Evolutionary conservation across 257 asterid species (phyloP), one percentile per base, ranked within the genome.

Genomic region (Lycium ferocissimum): DNA sequence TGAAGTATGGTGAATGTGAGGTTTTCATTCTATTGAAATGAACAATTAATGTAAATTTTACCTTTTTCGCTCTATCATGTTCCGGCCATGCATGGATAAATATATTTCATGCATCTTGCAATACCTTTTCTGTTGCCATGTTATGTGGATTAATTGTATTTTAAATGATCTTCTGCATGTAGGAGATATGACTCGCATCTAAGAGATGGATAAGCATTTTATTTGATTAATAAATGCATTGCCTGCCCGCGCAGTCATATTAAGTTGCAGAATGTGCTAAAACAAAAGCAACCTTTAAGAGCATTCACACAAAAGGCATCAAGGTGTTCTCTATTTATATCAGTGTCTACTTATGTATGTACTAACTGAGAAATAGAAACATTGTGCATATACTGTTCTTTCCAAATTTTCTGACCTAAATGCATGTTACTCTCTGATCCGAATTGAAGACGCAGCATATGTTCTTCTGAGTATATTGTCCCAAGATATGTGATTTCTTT

Each of bases 11-110:
- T 47, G 9, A 47, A 47, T 47, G 51, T n/a, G 49, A 69, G 58
- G 63, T 15, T 83, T 88, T 90, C 92, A 86, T 88, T 81, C 79
- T 75, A 75, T 86, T 83, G 91, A 88, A 88, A 83, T 83, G 85
- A 85, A 59, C 86, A 26, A 26, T 26, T 26, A 71, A 54, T 6
- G 6, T 75, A 78, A 15, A 5, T 59, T 59, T 59, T 7, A 3
- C 33, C 33, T 59, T 7, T n/a, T 4, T 59, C 18, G 18, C 66
- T 15, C 66, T 26, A 26, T 26, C 33, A 26, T 26, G 33, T 26
- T 26, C 33, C 33, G 1, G 33, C 33, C 33, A 26, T 26, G 33
- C 33, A 58, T 58, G 65, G 22, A 58, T 58, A 58, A 58, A 17
- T 58, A 58, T 7, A 49, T 49, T 58, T 18, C 26, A 58, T 5